phyloP scores from a whole-genome alignment of 768 basidiomycete genomes.

The Naganishia vishniacii region DNA sequence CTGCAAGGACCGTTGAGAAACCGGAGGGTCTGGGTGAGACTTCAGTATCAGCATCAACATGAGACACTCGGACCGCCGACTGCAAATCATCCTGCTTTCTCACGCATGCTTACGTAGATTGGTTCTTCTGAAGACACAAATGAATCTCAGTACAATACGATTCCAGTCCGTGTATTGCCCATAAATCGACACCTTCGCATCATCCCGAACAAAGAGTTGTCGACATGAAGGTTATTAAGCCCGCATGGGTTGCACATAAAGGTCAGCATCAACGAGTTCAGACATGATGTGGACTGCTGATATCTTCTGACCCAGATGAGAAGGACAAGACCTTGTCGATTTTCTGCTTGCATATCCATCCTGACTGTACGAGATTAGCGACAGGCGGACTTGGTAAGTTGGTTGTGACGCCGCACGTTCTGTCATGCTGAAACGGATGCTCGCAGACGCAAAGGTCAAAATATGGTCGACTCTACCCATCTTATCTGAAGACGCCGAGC shows the following conservation, averaged over 20 bases:
- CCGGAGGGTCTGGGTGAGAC: no score
- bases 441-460: slow-evolving; percentile 77
- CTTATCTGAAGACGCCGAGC: slow-evolving; percentile 64
- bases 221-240: slow-evolving; percentile 44
- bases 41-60: no score
- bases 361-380: slow-evolving; percentile 92
- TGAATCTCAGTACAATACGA: no score
- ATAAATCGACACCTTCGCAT: background rate
- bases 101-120: no score
- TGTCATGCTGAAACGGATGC: background rate
- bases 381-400: slow-evolving; percentile 71
- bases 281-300: background rate
- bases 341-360: slow-evolving; percentile 89
- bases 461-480: slow-evolving; percentile 98
- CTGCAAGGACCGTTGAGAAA: no score
- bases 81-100: no score
- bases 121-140: no score
- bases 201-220: no score
- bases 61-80: no score
- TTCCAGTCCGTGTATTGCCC: no score
- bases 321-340: slow-evolving; percentile 76
- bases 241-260: slow-evolving; percentile 45
- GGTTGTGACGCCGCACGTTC: background rate
- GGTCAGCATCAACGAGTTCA: slow-evolving; percentile 30
- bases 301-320: slow-evolving; percentile 31